These are phyloP conservation scores for Ogataea zsoltii DNA, from an alignment of 805 yeast genomes.

Conservation along the genomic window DNA sequence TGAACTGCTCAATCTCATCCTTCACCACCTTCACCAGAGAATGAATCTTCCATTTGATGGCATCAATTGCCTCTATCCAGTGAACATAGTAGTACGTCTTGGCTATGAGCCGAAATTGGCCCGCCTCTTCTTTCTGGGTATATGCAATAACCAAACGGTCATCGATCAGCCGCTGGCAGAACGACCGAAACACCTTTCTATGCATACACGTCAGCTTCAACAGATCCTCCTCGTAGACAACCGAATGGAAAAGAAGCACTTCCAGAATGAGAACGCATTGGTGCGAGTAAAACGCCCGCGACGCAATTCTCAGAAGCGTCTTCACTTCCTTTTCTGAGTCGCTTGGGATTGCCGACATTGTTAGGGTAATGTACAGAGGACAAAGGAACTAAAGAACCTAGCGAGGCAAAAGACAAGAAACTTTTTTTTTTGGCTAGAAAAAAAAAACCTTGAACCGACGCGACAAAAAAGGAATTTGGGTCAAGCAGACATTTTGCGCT, in stretches of 20 bases:
- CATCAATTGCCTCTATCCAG: slow-evolving; percentile 89
- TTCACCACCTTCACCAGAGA: slow-evolving; percentile 75
- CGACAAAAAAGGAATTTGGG: no score
- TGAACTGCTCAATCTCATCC: slow-evolving; percentile 78
- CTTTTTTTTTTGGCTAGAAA: background rate
- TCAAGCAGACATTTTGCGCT: no score
- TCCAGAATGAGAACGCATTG: slow-evolving; percentile 84
- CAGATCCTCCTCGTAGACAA: slow-evolving; percentile 89
- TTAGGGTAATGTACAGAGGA: background rate
- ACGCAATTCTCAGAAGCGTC: slow-evolving; percentile 69
- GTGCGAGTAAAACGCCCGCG: slow-evolving; percentile 82
- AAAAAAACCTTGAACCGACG: background rate
- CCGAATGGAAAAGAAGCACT: slow-evolving; percentile 84
- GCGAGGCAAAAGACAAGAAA: background rate
- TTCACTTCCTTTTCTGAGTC: slow-evolving; percentile 24
- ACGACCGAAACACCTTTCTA: slow-evolving; percentile 80
- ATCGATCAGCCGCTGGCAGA: slow-evolving; percentile 78
- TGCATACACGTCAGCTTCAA: slow-evolving; percentile 78
- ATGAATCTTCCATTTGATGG: slow-evolving; percentile 95
- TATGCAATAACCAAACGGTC: slow-evolving; percentile 77
- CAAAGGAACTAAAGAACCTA: background rate
- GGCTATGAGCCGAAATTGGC: slow-evolving; percentile 66
- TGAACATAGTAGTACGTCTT: slow-evolving; percentile 81
- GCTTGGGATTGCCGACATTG: slow-evolving; percentile 15
- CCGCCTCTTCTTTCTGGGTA: slow-evolving; percentile 67